Evolutionary conservation across 2,329 filamentous ascomycete genomes (phyloP), one percentile per base, ranked within the genome.

Genomic region (Monosporascus sp.): DNA sequence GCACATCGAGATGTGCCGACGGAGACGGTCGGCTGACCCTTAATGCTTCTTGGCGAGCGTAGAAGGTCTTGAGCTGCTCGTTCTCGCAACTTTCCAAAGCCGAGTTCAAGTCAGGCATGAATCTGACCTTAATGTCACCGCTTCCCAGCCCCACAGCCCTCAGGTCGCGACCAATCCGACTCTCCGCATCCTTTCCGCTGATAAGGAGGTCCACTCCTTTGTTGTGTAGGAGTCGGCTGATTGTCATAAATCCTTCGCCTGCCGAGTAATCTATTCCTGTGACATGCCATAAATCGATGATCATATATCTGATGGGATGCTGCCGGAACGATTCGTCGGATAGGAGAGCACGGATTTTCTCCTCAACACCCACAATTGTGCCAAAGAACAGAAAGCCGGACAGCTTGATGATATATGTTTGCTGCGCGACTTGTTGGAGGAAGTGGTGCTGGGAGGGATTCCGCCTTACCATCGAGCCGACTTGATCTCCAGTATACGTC

Each of bases 321-420:
- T 83, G 76, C 25, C 77, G 75, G 66, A 97, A 97, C 2, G 85
- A 81, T 56, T 93, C 85, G 31, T 96, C 90, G 27, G 92, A 86
- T 47, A 97, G 85, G 35, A 97, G 74, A 4, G 79, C 83, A 22
- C 92, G 83, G 56, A 97, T 92, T 58, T 88, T 88, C 57, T 90
- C 88, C 69, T 99, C 94, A 0, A 99, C 93, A 47, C 90, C 90
- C 50, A 97, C 93, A 59, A 99, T 96, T 3, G 92, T 97, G 17
- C 94, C 94, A 61, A 99, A 99, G 76, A 99, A 99, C n/a, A 99
- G 81, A 65, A 93, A 97, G 0, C 94, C 93, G 0, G 89, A 87
- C 17, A 99, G 80, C 69, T 97, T 97, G 64, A 96, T 88, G 48
- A 97, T 85, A 54, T 89, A 88, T 37, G 95, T 94, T 67, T 99